Conservation (phyloP, 2,329 filamentous ascomycete genomes). For the Diaporthe batatas region DNA sequence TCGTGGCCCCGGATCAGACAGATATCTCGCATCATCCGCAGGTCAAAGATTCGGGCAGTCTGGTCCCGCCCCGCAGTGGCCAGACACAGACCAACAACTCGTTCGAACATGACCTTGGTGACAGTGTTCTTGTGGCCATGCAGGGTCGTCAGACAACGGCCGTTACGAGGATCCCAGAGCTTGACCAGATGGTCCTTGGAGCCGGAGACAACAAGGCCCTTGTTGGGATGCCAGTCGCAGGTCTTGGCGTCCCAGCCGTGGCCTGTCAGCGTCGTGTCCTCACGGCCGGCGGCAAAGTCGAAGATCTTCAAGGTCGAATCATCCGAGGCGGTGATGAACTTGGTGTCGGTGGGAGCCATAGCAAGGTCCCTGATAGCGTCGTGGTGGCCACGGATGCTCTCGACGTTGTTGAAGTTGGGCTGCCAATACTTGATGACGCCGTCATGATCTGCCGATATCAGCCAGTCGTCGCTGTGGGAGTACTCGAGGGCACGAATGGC, state of each 20-base stretch:
- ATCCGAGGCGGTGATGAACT: conserved; percentile 96
- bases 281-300: conserved; percentile 88
- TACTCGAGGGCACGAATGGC: conserved; percentile 87
- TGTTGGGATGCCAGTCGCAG: conserved; percentile 97
- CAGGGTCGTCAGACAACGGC: conserved; percentile 90
- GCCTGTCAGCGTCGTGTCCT: conserved; percentile 88
- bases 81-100: conserved; percentile 84
- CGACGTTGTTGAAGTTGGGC: conserved; percentile 98
- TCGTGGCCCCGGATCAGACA: conserved; percentile 94
- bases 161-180: conserved; percentile 95
- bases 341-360: conserved; percentile 93
- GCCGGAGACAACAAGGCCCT: conserved; percentile 92
- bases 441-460: conserved; percentile 94
- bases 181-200: conserved; percentile 98
- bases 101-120: conserved; percentile 91
- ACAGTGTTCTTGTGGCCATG: conserved; percentile 98
- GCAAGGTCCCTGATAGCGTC: conserved; percentile 92
- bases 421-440: conserved; percentile 99
- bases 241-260: conserved; percentile 98
- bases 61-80: conserved; percentile 95
- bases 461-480: conserved; percentile 96
- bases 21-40: conserved; percentile 98
- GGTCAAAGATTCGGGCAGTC: conserved; percentile 91
- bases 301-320: conserved; percentile 95
- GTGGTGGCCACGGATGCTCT: conserved; percentile 90